phyloP scores from a whole-genome alignment of 345 rosid genomes.

The Acer negundo region DNA sequence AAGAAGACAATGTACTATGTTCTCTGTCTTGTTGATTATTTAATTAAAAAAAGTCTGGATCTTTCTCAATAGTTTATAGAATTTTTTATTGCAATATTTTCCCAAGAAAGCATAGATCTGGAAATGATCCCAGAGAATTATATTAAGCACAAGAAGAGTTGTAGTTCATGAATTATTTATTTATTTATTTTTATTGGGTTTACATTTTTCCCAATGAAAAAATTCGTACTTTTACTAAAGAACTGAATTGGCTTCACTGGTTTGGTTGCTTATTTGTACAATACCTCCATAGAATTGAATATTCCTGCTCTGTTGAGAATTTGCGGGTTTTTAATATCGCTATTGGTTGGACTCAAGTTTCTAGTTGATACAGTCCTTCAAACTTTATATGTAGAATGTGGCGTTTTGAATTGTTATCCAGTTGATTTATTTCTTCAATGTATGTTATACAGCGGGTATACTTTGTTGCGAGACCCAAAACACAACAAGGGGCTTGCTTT shows the following conservation, averaged over 20 bases:
- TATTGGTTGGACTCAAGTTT: not conserved
- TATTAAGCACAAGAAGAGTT: not conserved
- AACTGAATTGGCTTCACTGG: not conserved
- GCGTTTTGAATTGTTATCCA: not conserved
- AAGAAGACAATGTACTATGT: not conserved
- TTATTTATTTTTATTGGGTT: not conserved
- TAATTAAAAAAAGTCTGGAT: not conserved
- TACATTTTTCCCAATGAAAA: not conserved
- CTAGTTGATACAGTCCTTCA: not conserved
- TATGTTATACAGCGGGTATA: slow-evolving; percentile 61
- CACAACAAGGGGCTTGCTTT: slow-evolving; percentile 96
- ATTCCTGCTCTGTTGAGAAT: not conserved
- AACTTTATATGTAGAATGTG: not conserved
- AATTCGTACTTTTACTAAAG: not conserved
- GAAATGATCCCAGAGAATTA: not conserved
- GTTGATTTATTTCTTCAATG: not conserved
- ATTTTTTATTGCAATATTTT: not conserved
- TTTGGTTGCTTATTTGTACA: not conserved
- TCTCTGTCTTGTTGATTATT: not conserved
- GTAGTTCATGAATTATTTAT: not conserved
- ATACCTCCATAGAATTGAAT: not conserved
- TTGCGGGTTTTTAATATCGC: not conserved
- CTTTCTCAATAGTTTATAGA: not conserved
- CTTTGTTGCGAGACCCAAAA: slow-evolving; percentile 81
- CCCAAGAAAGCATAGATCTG: not conserved